These are phyloP conservation scores for Coemansia sp. DNA, from an alignment of 192 early-diverging fungal genomes.

Conservation along the genomic window DNA sequence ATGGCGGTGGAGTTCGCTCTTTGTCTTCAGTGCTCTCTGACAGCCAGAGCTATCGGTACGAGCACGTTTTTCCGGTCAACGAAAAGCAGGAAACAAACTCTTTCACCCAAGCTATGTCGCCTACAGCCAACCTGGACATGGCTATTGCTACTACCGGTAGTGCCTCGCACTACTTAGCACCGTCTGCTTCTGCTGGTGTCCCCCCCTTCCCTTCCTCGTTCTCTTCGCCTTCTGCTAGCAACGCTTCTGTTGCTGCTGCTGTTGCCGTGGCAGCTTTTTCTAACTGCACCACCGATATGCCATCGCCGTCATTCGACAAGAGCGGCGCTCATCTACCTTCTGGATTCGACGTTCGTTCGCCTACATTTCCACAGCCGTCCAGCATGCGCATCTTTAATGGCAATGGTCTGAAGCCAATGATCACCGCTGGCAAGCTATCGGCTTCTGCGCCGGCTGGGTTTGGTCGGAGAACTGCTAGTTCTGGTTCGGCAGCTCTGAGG, in stretches of 20 bases:
- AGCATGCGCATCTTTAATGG: not conserved
- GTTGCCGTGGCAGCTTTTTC: not conserved
- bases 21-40: constrained; percentile 32
- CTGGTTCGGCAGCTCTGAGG: constrained; percentile 16
- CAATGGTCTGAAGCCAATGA: constrained; percentile 28
- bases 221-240: not conserved
- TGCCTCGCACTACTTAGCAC: not conserved
- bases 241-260: not conserved
- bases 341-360: constrained; percentile 15
- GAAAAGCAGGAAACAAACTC: constrained; percentile 10
- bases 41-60: constrained; percentile 28
- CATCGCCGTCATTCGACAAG: constrained; percentile 16
- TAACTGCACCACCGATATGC: not conserved
- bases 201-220: not conserved
- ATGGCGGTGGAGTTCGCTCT: constrained; percentile 20
- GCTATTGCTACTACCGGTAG: not conserved
- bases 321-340: constrained; percentile 14
- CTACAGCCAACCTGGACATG: not conserved
- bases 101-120: constrained; percentile 5
- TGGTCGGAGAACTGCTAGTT: constrained; percentile 6
- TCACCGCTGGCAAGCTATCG: not conserved
- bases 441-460: not conserved
- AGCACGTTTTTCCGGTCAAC: constrained; percentile 47
- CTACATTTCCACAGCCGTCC: constrained; percentile 1
- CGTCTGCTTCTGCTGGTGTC: not conserved